phyloP scores from a whole-genome alignment of 2,329 filamentous ascomycete genomes.

The Neophaeococcomyces aloes region DNA sequence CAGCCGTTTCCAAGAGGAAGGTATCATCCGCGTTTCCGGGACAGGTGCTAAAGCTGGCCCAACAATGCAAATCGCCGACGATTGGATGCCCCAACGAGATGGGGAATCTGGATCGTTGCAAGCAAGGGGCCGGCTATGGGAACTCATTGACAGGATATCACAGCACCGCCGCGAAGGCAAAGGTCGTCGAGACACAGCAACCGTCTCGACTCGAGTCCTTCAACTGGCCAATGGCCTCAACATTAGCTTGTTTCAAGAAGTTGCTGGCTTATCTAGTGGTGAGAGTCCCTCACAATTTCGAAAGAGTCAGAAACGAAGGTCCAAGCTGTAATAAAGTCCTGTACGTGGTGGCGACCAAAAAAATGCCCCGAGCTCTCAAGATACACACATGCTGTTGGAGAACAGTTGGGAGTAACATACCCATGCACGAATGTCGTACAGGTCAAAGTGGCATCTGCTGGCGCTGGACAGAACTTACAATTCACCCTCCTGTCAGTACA shows the following conservation, averaged over 20 bases:
- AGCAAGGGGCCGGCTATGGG: conserved; percentile 71
- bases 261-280: neutral
- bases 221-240: conserved; percentile 66
- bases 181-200: conserved; percentile 86
- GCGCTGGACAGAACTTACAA: too few species aligned
- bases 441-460: too few species aligned
- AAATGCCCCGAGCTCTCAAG: too few species aligned
- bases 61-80: conserved; percentile 55
- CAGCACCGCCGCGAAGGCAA: conserved; percentile 79
- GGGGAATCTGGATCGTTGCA: conserved; percentile 49
- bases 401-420: too few species aligned
- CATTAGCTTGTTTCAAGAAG: conserved; percentile 53
- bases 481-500: too few species aligned
- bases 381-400: too few species aligned
- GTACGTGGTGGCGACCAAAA: too few species aligned
- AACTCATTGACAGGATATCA: conserved; percentile 82
- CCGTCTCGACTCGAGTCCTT: conserved; percentile 73
- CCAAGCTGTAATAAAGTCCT: neutral
- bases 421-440: too few species aligned
- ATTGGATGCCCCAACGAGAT: conserved; percentile 65
- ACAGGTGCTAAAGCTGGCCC: conserved; percentile 41
- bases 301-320: conserved; percentile 7
- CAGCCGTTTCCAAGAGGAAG: conserved; percentile 76
- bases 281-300: conserved; percentile 1
- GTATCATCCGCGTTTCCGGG: conserved; percentile 68